Conservation (phyloP, 371 early-diverging fungal species). For the Lichtheimia ramosa region DNA sequence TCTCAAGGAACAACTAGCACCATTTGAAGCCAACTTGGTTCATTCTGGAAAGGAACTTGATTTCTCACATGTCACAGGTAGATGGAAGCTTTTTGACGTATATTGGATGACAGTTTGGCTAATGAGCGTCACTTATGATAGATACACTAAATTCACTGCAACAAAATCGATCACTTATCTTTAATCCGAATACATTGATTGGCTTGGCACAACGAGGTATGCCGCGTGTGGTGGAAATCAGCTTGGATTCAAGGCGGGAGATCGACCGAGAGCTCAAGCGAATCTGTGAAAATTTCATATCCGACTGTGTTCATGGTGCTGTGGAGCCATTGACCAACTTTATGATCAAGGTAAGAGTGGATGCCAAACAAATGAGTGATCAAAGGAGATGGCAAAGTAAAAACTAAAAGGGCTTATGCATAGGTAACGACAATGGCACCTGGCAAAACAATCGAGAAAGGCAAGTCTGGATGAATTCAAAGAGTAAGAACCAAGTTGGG, state of each 20-base stretch:
- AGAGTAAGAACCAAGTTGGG: too few species aligned
- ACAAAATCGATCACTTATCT: conserved; percentile 39
- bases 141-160: conserved; percentile 43
- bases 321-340: conserved; percentile 71
- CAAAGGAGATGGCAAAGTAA: background rate
- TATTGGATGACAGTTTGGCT: background rate
- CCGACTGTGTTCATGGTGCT: conserved; percentile 60
- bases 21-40: conserved; percentile 74
- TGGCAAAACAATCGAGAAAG: background rate
- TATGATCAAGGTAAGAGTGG: conserved; percentile 61
- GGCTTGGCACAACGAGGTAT: conserved; percentile 61
- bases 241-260: conserved; percentile 58
- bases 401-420: background rate
- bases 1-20: conserved; percentile 78
- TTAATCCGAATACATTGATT: conserved; percentile 49
- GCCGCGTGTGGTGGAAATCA: conserved; percentile 58
- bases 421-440: background rate
- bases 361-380: background rate
- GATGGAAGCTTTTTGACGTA: background rate
- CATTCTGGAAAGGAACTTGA: conserved; percentile 71
- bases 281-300: conserved; percentile 77
- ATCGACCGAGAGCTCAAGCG: conserved; percentile 72
- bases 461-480: conserved; percentile 17
- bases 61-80: conserved; percentile 62
- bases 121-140: conserved; percentile 6